Evolutionary conservation across 257 asterid species (phyloP), one percentile per base, ranked within the genome.

Genomic region (Vinca minor): DNA sequence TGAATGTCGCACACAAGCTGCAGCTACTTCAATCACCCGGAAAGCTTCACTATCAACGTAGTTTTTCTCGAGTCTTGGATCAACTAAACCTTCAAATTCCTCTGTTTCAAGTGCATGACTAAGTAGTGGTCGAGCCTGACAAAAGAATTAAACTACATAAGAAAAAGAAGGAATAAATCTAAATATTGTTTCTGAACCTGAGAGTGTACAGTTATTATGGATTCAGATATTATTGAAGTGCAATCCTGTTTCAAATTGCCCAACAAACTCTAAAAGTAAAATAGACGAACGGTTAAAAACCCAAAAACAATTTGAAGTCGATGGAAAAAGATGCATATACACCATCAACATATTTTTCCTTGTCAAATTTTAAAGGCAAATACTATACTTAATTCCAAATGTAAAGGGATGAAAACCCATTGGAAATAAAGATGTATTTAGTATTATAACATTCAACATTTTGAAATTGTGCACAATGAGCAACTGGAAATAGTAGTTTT

Each of bases 1-100:
- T 41, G 95, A 93, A 84, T 89, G 96, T 35, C 97, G 91, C 60
- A 89, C 90, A 52, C 99, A 93, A 72, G 95, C 95, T 63, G 99
- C 88, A 31, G 99, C 99, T 39, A 89, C 95, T 77, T 89, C 92
- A 20, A 89, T 82, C 77, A 87, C 52, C 23, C 74, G 78, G 68
- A 89, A 80, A 86, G 89, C 83, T 74, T 89, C 97, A 28, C 71
- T 71, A 15, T 56, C 78, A 12, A 77, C 83, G 29, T 78, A 89
- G 63, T 84, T 83, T 31, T 76, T 81, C 50, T 79, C 82, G 0
- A 93, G 91, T 70, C 83, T 83, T 45, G 99, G 86, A 78, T 93
- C 99, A 48, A 83, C 84, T 73, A 93, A 55, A 64, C 47, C 83
- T 28, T 65, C 83, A 55, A 87, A 82, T 54, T 87, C 88, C 77